Base-by-base conservation (phyloP, 257 asterid species). In the Linderniella brevidens region DNA sequence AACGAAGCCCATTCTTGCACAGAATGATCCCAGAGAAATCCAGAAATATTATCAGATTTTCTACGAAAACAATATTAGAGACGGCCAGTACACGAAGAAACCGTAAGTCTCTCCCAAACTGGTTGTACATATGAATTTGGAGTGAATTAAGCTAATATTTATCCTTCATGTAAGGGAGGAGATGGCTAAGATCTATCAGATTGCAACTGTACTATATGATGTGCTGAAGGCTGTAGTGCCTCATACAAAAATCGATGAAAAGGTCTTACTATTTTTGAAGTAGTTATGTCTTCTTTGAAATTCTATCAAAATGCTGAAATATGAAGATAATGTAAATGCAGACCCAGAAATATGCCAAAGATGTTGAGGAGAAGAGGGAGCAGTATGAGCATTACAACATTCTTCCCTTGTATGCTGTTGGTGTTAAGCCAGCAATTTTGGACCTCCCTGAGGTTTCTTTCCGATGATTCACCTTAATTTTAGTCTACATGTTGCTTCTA, bases 341-440 rank as follows among this genome's bases (percentile, higher is more conserved):
- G 99, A 75, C 83, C 44, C 59, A 50, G 12, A 64, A 43, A 46
- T 77, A 79, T 55, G 94, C 96, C 58, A 73, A 75, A 66, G 93
- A 81, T 57, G 93, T 90, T 17, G 94, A 90, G 63, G 74, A 77
- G 81, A 85, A 77, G 73, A 81, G 79, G 52, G 93, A 69, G 49
- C 86, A 85, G 63, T 71, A 68, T 35, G 72, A 61, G 79, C 96
- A 81, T 75, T 85, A 81, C 64, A 90, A 90, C 79, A 81, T 90
- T 71, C 84, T 90, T 59, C 99, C 96, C 17, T 56, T 90, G 71
- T 75, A 85, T 58, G 78, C 99, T 17, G 73, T 67, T 64, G 94
- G 88, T 39, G 81, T 79, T 64, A 86, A 75, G 60, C 96, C 99
- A 13, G 93, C 79, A 47, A 78, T 90, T 55, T 85, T 90, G 96